Conservation (phyloP, 192 early-diverging fungal genomes). For the Backusella parvicylindrica region DNA sequence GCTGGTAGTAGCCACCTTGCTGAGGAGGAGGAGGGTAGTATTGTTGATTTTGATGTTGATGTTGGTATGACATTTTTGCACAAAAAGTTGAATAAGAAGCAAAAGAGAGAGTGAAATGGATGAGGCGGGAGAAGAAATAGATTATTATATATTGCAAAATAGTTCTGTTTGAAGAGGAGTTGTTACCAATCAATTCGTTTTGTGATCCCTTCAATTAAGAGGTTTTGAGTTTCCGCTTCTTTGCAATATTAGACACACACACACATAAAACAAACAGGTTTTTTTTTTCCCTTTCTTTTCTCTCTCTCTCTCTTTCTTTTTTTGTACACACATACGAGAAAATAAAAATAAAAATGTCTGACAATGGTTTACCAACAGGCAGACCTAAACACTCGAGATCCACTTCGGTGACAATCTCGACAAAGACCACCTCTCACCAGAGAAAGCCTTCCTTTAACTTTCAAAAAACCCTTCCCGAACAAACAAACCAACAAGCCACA, state of each 20-base stretch:
- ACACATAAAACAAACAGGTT: not conserved
- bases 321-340: not conserved
- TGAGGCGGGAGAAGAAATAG: not conserved
- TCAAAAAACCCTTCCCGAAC: not conserved
- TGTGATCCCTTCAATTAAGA: not conserved
- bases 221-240: not conserved
- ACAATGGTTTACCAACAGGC: not conserved
- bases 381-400: constrained; percentile 26
- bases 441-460: constrained; percentile 19
- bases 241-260: not conserved
- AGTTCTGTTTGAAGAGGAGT: not conserved
- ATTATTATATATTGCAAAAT: not conserved
- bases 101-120: not conserved
- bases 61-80: not conserved
- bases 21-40: constrained; percentile 5
- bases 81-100: not conserved
- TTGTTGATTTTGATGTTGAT: not conserved
- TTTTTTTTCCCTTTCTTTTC: not conserved
- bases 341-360: constrained; percentile 1
- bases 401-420: constrained; percentile 19
- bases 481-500: not conserved
- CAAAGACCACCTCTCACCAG: constrained; percentile 20
- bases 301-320: not conserved
- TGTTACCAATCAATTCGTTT: not conserved
- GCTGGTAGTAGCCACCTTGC: constrained; percentile 10